phyloP scores from a whole-genome alignment of 2,329 filamentous ascomycete genomes.

The Calonectria montana region DNA sequence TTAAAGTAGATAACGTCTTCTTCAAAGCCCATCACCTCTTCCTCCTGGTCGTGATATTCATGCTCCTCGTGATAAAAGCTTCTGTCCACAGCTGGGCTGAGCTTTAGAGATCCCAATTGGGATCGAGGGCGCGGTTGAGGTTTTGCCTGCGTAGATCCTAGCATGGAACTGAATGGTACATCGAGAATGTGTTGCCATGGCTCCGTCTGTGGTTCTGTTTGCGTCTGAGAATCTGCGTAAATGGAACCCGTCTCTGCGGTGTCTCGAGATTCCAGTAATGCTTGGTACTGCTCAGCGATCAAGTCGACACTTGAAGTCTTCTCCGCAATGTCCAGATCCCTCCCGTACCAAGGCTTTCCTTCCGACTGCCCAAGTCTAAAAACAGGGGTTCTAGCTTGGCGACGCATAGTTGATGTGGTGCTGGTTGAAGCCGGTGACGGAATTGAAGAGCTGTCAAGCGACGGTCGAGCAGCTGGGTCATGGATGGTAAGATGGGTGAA shows the following conservation, averaged over 20 bases:
- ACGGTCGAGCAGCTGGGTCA: slow-evolving; percentile 34
- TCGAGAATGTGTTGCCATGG: slow-evolving; percentile 29
- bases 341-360: slow-evolving; percentile 34
- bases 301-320: slow-evolving; percentile 58
- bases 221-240: slow-evolving; percentile 27
- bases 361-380: slow-evolving; percentile 63
- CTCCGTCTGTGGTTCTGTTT: slow-evolving; percentile 14
- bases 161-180: slow-evolving; percentile 26
- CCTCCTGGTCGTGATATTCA: slow-evolving; percentile 52
- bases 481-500: slow-evolving; percentile 40
- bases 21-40: slow-evolving; percentile 59
- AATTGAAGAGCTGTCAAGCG: slow-evolving; percentile 39
- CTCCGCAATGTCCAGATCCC: slow-evolving; percentile 38
- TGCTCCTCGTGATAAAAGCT: background rate
- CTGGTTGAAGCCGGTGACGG: slow-evolving; percentile 51
- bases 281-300: slow-evolving; percentile 64
- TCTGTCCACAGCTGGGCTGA: slow-evolving; percentile 16
- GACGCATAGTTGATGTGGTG: slow-evolving; percentile 50
- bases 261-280: slow-evolving; percentile 53
- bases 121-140: slow-evolving; percentile 30
- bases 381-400: slow-evolving; percentile 64
- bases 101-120: slow-evolving; percentile 39
- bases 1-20: slow-evolving; percentile 62
- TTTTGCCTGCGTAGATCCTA: slow-evolving; percentile 21
- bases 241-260: slow-evolving; percentile 51